phyloP scores from a whole-genome alignment of 306 rosid genomes.

The Clitoria ternatea region DNA sequence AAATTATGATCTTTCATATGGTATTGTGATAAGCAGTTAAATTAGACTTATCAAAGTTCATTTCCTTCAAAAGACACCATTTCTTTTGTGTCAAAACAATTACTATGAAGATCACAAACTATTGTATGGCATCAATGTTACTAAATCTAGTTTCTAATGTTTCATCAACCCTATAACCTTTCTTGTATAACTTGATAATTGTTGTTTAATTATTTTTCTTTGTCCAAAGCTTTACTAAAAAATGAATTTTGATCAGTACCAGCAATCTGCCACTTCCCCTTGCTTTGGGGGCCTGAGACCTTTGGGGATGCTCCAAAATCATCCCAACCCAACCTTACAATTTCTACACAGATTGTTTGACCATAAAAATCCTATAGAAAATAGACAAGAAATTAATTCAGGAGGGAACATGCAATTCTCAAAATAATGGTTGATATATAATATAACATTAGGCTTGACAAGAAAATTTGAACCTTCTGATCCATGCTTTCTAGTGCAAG shows the following conservation, averaged over 20 bases:
- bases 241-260: constrained; percentile 60
- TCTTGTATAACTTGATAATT: neutral
- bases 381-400: neutral
- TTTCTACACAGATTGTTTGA: constrained; percentile 57
- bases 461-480: constrained; percentile 52
- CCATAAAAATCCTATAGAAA: constrained; percentile 54
- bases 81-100: constrained; percentile 3
- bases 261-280: constrained; percentile 76
- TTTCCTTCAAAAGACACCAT: neutral
- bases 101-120: neutral
- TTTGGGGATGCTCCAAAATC: constrained; percentile 39
- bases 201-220: constrained; percentile 14
- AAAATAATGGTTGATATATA: neutral
- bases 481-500: constrained; percentile 90
- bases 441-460: neutral
- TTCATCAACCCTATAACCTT: neutral
- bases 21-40: too few relatives aligned
- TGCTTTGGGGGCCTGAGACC: constrained; percentile 66
- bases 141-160: neutral
- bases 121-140: neutral
- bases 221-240: neutral
- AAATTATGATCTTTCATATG: too few relatives aligned
- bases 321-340: constrained; percentile 58
- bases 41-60: neutral
- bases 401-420: neutral